These are phyloP conservation scores for Cercophora newfieldiana DNA, from an alignment of 495 filamentous ascomycete genomes.

Conservation along the genomic window DNA sequence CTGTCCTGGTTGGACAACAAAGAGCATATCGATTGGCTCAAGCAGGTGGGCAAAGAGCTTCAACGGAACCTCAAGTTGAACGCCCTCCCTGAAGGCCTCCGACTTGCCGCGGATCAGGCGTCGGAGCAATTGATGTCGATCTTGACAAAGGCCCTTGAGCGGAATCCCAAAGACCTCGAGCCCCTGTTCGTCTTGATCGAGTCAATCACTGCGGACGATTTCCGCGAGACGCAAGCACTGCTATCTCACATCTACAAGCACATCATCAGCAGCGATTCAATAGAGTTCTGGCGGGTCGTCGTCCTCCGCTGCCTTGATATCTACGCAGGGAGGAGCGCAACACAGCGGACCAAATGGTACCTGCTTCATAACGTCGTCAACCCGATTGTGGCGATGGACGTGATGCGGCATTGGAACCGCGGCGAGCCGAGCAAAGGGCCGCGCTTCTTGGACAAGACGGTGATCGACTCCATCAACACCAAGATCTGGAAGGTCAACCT, in stretches of 20 bases:
- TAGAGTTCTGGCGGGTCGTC: constrained; percentile 84
- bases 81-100: constrained; percentile 65
- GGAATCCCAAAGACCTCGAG: constrained; percentile 78
- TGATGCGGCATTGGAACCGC: constrained; percentile 65
- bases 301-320: constrained; percentile 85
- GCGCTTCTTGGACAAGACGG: constrained; percentile 79
- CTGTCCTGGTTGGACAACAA: constrained; percentile 77
- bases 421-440: constrained; percentile 57
- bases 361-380: constrained; percentile 90
- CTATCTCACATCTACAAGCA: constrained; percentile 80
- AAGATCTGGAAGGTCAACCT: constrained; percentile 93
- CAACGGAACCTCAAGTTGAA: constrained; percentile 69
- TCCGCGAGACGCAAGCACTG: constrained; percentile 73
- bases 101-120: constrained; percentile 85
- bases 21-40: constrained; percentile 64
- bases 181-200: constrained; percentile 84
- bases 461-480: constrained; percentile 88
- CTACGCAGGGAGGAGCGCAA: constrained; percentile 72
- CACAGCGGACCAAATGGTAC: constrained; percentile 90
- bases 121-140: constrained; percentile 86
- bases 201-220: constrained; percentile 75
- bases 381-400: constrained; percentile 95
- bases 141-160: constrained; percentile 72
- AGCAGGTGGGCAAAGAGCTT: constrained; percentile 75
- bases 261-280: constrained; percentile 80